phyloP scores from a whole-genome alignment of 768 basidiomycete species.

The Agrocybe chaxingu region DNA sequence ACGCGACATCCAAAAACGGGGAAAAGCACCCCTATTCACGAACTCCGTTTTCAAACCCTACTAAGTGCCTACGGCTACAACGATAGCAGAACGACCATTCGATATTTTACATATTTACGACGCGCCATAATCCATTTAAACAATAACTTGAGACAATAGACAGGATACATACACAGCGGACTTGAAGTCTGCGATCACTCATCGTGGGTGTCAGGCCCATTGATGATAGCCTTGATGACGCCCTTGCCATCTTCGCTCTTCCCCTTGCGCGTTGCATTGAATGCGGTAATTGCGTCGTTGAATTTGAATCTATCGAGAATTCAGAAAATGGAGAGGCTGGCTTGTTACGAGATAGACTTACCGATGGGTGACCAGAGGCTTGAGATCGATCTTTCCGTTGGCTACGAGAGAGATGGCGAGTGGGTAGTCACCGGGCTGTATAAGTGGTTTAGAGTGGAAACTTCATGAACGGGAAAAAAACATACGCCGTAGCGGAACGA shows the following conservation, averaged over 20 bases:
- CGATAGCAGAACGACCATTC: too few relatives aligned
- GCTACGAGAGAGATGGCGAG: slow-evolving; percentile 83
- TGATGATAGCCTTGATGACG: slow-evolving; percentile 88
- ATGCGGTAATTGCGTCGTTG: slow-evolving; percentile 73
- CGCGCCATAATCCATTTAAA: too few relatives aligned
- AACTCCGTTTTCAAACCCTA: too few relatives aligned
- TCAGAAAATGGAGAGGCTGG: background rate
- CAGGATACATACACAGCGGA: background rate
- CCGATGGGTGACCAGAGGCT: slow-evolving; percentile 87
- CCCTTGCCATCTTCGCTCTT: slow-evolving; percentile 84
- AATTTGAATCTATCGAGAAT: slow-evolving; percentile 60
- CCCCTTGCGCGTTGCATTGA: slow-evolving; percentile 75
- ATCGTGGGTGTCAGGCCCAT: slow-evolving; percentile 52
- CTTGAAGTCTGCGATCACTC: background rate
- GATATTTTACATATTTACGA: too few relatives aligned
- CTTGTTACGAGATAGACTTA: slow-evolving; percentile 26
- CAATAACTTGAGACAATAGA: too few relatives aligned
- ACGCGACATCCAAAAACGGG: too few relatives aligned
- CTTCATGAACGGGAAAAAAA: background rate
- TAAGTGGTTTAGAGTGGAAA: slow-evolving; percentile 2
- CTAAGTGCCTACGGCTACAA: too few relatives aligned
- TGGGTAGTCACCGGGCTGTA: slow-evolving; percentile 78
- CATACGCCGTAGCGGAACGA: slow-evolving; percentile 89
- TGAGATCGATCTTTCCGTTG: slow-evolving; percentile 80
- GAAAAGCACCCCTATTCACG: too few relatives aligned